Percentiles rank a stretch among this genome's conserved stretches.
Evolutionary conservation across 805 yeast species (phyloP).

Genomic region (Kregervanrija delftensis): DNA sequence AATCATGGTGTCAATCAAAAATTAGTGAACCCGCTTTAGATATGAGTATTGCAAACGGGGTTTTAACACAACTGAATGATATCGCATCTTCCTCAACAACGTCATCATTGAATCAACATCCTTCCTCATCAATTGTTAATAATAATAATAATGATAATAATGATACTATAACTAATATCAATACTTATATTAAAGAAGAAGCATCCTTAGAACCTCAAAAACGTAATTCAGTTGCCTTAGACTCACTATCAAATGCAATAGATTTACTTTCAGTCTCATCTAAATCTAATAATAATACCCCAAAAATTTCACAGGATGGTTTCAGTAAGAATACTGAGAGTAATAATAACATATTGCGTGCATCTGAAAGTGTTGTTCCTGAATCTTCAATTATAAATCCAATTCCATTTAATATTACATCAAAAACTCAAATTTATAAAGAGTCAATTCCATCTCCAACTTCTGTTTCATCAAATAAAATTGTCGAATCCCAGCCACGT

Average conservation of each 20-base stretch:
- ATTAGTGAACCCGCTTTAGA: slow-evolving; percentile 27
- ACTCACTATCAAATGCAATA: slow-evolving; percentile 27
- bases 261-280: slow-evolving; percentile 23
- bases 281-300: slow-evolving; percentile 5
- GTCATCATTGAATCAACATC: too few relatives aligned
- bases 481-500: too few relatives aligned
- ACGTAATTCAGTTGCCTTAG: slow-evolving; percentile 27
- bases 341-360: too few relatives aligned
- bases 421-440: too few relatives aligned
- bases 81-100: slow-evolving; percentile 1
- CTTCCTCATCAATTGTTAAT: not conserved
- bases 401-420: too few relatives aligned
- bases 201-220: slow-evolving; percentile 15
- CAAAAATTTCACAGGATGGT: too few relatives aligned
- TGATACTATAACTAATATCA: not conserved
- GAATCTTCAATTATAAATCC: too few relatives aligned
- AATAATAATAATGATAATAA: not conserved
- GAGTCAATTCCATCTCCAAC: too few relatives aligned
- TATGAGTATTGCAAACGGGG: slow-evolving; percentile 27
- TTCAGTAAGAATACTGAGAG: too few relatives aligned
- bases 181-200: too few relatives aligned
- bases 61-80: slow-evolving; percentile 17
- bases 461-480: too few relatives aligned
- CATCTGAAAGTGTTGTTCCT: too few relatives aligned
- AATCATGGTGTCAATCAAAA: slow-evolving; percentile 24